Conservation (phyloP, 2,329 filamentous ascomycete genomes). For the Polychaeton citri region DNA sequence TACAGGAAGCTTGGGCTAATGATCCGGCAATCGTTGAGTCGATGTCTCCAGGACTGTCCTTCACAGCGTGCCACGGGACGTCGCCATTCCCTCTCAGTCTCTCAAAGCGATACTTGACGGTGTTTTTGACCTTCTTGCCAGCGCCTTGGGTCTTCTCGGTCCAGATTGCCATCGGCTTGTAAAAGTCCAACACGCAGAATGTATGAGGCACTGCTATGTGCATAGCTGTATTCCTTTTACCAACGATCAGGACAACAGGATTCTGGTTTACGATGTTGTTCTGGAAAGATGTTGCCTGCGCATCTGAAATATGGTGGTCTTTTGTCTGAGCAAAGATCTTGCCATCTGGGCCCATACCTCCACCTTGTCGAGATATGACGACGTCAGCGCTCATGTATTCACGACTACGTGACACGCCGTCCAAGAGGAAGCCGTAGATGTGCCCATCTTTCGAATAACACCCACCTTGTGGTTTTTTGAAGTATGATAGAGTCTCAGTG, state of each 20-base stretch:
- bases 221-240: constrained; percentile 37
- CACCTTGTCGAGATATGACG: constrained; percentile 50
- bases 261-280: constrained; percentile 34
- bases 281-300: constrained; percentile 27
- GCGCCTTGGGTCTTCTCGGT: constrained; percentile 37
- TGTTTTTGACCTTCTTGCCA: constrained; percentile 15
- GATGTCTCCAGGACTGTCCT: constrained; percentile 2
- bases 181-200: constrained; percentile 56
- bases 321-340: constrained; percentile 27
- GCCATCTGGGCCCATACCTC: constrained; percentile 36
- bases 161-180: constrained; percentile 58
- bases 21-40: constrained; percentile 17
- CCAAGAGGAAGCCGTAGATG: constrained; percentile 46
- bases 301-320: constrained; percentile 30
- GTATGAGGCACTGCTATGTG: constrained; percentile 40
- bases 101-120: constrained; percentile 51
- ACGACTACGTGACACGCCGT: constrained; percentile 38
- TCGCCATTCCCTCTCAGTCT: constrained; percentile 45
- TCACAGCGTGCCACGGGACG: constrained; percentile 27
- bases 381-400: constrained; percentile 49
- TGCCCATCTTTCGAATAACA: constrained; percentile 38
- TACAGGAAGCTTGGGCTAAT: constrained; percentile 21
- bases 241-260: constrained; percentile 40
- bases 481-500: constrained; percentile 52
- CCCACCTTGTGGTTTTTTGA: constrained; percentile 46